A percentile compares a stretch with the other conserved stretches of the same genome.
phyloP scores from a whole-genome alignment of 805 yeast genomes.

The Danielia reshetovae region DNA sequence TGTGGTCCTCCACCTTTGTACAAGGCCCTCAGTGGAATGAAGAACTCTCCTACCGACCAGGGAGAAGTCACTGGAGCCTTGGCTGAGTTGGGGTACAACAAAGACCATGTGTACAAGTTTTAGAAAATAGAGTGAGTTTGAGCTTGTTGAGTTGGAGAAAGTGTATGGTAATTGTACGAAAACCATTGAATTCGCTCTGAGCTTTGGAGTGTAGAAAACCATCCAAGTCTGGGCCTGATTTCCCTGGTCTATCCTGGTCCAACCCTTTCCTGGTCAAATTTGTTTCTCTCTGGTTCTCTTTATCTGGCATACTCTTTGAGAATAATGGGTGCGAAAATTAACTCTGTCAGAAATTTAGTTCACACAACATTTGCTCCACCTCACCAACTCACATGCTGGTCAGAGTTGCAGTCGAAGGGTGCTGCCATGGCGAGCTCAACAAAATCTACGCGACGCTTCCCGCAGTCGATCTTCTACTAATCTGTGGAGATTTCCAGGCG shows the following conservation, averaged over 20 bases:
- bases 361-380: background rate
- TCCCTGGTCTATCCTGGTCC: too few relatives aligned
- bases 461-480: slow-evolving; percentile 45
- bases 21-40: slow-evolving; percentile 81
- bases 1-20: slow-evolving; percentile 96
- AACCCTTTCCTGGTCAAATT: too few relatives aligned
- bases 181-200: too few relatives aligned
- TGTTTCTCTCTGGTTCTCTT: too few relatives aligned
- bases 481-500: slow-evolving; percentile 93
- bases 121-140: slow-evolving; percentile 26
- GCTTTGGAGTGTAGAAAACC: too few relatives aligned
- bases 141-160: too few relatives aligned
- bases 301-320: too few relatives aligned
- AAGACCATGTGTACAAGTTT: slow-evolving; percentile 87
- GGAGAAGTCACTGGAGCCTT: slow-evolving; percentile 90
- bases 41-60: slow-evolving; percentile 84
- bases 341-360: too few relatives aligned
- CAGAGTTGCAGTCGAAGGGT: slow-evolving; percentile 75
- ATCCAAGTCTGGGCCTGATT: too few relatives aligned
- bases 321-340: too few relatives aligned
- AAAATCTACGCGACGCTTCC: slow-evolving; percentile 43
- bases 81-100: slow-evolving; percentile 81
- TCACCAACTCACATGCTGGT: slow-evolving; percentile 5
- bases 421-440: slow-evolving; percentile 80
- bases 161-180: too few relatives aligned